phyloP scores from a whole-genome alignment of 768 basidiomycete species.

The Lactarius sanguifluus region DNA sequence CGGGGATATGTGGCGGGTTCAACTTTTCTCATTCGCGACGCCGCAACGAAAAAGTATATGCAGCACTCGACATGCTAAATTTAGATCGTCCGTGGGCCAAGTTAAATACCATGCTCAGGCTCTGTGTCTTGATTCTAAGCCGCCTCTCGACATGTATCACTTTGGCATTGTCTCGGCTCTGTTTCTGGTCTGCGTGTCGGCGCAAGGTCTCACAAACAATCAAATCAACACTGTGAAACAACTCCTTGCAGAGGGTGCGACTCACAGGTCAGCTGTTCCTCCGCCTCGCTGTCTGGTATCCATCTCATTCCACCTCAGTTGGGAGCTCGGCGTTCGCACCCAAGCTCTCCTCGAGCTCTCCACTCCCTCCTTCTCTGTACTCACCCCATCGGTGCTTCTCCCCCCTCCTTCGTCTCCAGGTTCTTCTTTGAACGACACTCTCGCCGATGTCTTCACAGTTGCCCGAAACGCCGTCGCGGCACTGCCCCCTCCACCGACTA shows the following conservation, averaged over 20 bases:
- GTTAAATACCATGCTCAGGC: neutral
- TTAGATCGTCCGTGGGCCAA: neutral
- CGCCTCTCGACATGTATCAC: neutral
- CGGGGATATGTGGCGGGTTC: neutral
- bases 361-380: slow-evolving; percentile 46
- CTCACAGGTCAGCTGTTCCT: slow-evolving; percentile 38
- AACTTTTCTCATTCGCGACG: neutral
- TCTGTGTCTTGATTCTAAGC: no score
- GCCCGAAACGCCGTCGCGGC: slow-evolving; percentile 49
- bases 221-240: slow-evolving; percentile 40
- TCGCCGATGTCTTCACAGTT: slow-evolving; percentile 59
- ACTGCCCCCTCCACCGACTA: slow-evolving; percentile 45
- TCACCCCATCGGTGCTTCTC: slow-evolving; percentile 35
- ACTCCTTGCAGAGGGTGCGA: slow-evolving; percentile 43
- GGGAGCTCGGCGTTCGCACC: slow-evolving; percentile 54
- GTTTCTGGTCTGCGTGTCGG: slow-evolving; percentile 15
- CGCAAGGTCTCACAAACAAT: slow-evolving; percentile 39
- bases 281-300: neutral
- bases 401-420: slow-evolving; percentile 34
- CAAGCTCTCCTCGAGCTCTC: slow-evolving; percentile 53
- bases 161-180: neutral
- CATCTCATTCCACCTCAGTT: slow-evolving; percentile 37
- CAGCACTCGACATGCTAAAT: neutral
- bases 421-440: slow-evolving; percentile 33
- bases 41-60: neutral